Base-by-base conservation (phyloP, 441 rosid species). In the Populus hybrid region DNA sequence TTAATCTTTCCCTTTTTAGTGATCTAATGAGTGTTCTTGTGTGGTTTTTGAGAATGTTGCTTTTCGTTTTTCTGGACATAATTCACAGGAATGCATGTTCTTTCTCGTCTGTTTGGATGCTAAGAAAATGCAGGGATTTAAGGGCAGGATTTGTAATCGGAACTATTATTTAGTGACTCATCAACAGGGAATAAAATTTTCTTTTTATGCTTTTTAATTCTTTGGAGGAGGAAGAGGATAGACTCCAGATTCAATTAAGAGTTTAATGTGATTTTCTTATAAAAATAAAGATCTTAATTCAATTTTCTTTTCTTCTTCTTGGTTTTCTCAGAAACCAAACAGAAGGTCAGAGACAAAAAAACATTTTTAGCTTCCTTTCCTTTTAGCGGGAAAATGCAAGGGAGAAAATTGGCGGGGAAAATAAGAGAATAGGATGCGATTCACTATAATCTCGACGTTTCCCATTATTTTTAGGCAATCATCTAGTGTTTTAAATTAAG, bases 281-380 rank as follows among this genome's bases (percentile, higher is more conserved):
- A 11, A 46, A 46, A 46, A 30, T 46, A 46, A 46, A 46, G 53
- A 46, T 46, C 6, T 46, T 46, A 46, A 12, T 46, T 46, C 53
- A 30, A 30, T 30, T 66, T 9, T 75, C 64, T 66, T 61, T 75
- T 70, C 36, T 26, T 74, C 6, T 28, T 64, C 28, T 40, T 28
- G 19, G 9, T 36, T 80, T 78, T 66, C 80, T 72, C n/a, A 16
- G 32, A 30, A 69, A 50, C 34, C 81, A 79, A 76, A 79, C 78
- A 64, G 78, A 21, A 40, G 46, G 42, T 9, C 36, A 10, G 28
- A 19, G 18, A 30, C 1, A n/a, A 34, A n/a, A 9, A 19, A 38
- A 14, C 32, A 2, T 12, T 18, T 16, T 34, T n/a, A 23, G 63
- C 69, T 38, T 72, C 7, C 4, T 18, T 9, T 53, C 35, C 35